Evolutionary conservation across 352 stramenopile species (phyloP), one percentile per base, ranked within the genome.

Genomic region (Pythium pyrilobum): DNA sequence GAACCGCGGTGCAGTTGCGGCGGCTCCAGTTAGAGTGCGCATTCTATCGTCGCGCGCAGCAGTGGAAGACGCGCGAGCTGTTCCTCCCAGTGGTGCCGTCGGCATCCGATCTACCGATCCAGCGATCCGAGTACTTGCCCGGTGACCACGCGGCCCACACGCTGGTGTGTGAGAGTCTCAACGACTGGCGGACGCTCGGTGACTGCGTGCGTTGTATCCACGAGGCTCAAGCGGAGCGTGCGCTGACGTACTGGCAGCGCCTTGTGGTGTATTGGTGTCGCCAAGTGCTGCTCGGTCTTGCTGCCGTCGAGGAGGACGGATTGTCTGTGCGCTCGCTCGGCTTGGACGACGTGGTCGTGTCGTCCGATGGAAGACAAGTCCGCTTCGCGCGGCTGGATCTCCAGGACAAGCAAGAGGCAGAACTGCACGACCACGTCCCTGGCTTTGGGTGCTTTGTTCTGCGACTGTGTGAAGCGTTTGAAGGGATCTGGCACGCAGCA

Each of bases 211-310:
- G 45, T 9, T 56, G 56, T 10, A 45, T 73, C 18, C 53, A 31
- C 1, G 20, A 21, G 2, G n/a, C 33, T 16, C 6, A 32, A 1
- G 13, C 16, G 1, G n/a, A 16, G 2, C 25, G 46, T 23, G 57
- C 59, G 6, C 23, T 63, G 4, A 24, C 13, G 5, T 42, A 71
- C 12, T 80, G 67, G 71, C 47, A 49, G 18, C 20, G 49, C 5
- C 13, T 74, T 5, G 18, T 76, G 36, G 57, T 27, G 28, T 69
- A 39, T 34, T 81, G 71, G 65, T 68, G 67, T 55, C 47, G 55
- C 7, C 62, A 66, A n/a, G 52, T 77, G 12, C 45, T 81, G 13
- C 50, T 81, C 36, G 44, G 40, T 9, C 18, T 73, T 25, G 41
- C 66, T 13, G 53, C 57, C 1, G 58, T 75, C 20, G 46, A 77